Percentiles rank a stretch among this genome's conserved stretches.
Evolutionary conservation across 345 rosid genomes (phyloP).

Genomic region (Carallia brachiata): DNA sequence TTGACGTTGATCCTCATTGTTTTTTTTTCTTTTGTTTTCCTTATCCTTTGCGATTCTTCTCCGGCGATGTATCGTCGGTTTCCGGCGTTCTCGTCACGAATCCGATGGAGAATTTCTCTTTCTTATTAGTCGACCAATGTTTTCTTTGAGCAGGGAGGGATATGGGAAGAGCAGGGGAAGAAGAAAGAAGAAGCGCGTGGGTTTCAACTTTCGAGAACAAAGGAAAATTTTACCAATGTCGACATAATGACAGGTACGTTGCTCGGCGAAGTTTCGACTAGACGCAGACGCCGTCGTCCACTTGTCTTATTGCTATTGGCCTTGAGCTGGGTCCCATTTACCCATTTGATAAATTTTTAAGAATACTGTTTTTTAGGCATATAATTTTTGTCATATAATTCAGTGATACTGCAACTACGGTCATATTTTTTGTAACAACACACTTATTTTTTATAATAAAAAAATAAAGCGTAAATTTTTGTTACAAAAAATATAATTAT

Average conservation of each 20-base stretch:
- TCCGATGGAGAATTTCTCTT: background rate
- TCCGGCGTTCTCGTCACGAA: background rate
- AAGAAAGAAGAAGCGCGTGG: background rate
- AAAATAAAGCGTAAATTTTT: no score
- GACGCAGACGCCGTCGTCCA: background rate
- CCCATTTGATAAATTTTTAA: no score
- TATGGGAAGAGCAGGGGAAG: background rate
- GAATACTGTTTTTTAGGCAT: no score
- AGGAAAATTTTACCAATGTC: slow-evolving; percentile 20
- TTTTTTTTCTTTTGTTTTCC: background rate
- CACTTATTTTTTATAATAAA: no score
- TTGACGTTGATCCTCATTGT: slow-evolving; percentile 63
- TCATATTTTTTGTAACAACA: no score
- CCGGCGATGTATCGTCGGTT: background rate
- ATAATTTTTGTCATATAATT: no score
- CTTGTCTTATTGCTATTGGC: no score
- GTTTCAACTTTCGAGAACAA: background rate
- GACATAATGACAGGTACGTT: slow-evolving; percentile 7
- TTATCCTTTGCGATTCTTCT: no score
- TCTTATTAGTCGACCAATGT: background rate
- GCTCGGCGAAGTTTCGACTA: background rate
- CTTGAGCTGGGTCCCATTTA: no score
- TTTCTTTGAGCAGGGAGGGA: slow-evolving; percentile 18
- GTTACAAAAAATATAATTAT: no score
- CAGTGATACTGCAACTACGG: no score